phyloP scores from a whole-genome alignment of 2,329 filamentous ascomycete species.

The Zarea fungicola region DNA sequence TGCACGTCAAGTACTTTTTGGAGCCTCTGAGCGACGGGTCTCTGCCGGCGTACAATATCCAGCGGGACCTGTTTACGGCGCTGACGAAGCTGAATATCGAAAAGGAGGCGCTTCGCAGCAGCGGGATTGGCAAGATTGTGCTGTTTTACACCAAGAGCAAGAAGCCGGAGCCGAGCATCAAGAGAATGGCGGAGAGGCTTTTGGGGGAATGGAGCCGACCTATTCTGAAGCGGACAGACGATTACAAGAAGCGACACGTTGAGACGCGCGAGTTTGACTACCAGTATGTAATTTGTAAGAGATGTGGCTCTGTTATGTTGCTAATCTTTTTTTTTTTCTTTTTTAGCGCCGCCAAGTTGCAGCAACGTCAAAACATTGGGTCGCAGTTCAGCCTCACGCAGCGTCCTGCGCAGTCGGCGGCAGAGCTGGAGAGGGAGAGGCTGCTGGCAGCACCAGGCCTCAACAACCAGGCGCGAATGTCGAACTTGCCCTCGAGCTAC shows the following conservation, averaged over 20 bases:
- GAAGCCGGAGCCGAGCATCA: conserved; percentile 80
- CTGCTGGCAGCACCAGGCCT: conserved; percentile 50
- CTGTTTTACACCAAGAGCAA: conserved; percentile 97
- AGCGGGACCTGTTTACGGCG: conserved; percentile 84
- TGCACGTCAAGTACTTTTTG: conserved; percentile 94
- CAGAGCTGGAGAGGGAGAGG: conserved; percentile 52
- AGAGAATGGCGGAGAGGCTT: conserved; percentile 88
- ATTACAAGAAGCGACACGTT: conserved; percentile 80
- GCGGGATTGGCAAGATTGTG: conserved; percentile 92
- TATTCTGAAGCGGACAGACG: conserved; percentile 87
- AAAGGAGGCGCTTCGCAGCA: conserved; percentile 84
- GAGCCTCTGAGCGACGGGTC: conserved; percentile 93
- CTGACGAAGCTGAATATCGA: conserved; percentile 78
- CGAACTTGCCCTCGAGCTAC: conserved; percentile 51
- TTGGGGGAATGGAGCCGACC: conserved; percentile 93
- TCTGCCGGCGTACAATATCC: conserved; percentile 93
- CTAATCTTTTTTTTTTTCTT: conserved; percentile 19
- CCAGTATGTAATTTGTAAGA: no score
- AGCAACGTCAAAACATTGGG: conserved; percentile 43
- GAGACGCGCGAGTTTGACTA: conserved; percentile 61
- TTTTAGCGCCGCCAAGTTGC: conserved; percentile 47
- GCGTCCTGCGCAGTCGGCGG: conserved; percentile 37
- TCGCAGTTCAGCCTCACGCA: conserved; percentile 47
- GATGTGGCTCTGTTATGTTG: no score
- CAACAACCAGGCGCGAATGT: conserved; percentile 53